phyloP scores from a whole-genome alignment of 2,329 filamentous ascomycete species.

The Taxawa tesnikishii region DNA sequence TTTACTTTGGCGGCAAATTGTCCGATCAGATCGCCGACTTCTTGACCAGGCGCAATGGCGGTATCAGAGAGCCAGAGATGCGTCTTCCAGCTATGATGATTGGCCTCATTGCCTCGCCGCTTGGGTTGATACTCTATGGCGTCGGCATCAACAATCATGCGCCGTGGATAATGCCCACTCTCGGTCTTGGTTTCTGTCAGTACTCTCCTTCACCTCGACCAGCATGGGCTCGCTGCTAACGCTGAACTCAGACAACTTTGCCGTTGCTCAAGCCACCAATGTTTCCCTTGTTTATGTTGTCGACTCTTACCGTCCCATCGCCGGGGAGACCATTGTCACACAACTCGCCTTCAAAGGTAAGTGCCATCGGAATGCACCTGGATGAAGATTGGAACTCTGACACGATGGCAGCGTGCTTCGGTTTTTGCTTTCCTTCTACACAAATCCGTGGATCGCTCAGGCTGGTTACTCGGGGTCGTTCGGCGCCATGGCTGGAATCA shows the following conservation, averaged over 20 bases:
- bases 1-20: constrained; percentile 36
- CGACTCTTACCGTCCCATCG: constrained; percentile 44
- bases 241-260: constrained; percentile 39
- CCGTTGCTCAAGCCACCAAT: constrained; percentile 43
- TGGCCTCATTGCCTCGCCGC: constrained; percentile 10
- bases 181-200: constrained; percentile 34
- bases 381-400: constrained; percentile 2
- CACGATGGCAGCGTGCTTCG: constrained; percentile 33
- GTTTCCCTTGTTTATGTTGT: constrained; percentile 45
- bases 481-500: constrained; percentile 45
- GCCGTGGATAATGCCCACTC: constrained; percentile 42
- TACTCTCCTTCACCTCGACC: constrained; percentile 1
- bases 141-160: constrained; percentile 15
- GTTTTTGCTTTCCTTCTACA: constrained; percentile 48
- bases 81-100: constrained; percentile 18
- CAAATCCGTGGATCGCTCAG: constrained; percentile 42
- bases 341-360: constrained; percentile 7
- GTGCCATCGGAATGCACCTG: neutral
- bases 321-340: constrained; percentile 42
- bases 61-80: constrained; percentile 23
- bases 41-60: constrained; percentile 10
- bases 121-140: constrained; percentile 16
- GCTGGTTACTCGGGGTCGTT: constrained; percentile 40
- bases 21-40: constrained; percentile 18
- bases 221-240: neutral